Conservation (phyloP, 176 grass and related monocot species). For the Aegilops bicornis region DNA sequence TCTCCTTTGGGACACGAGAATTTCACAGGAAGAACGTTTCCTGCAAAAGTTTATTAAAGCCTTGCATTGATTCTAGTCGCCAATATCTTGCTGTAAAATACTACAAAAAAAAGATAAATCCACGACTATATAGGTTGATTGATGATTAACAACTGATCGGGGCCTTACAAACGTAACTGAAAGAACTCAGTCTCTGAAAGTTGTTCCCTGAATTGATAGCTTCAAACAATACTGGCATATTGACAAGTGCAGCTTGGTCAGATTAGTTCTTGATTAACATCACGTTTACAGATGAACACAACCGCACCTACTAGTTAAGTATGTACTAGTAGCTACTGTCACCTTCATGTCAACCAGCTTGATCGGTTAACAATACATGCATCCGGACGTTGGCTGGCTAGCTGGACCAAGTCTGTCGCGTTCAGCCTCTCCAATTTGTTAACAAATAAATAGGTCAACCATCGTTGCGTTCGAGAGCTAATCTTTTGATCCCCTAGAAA, state of each 20-base stretch:
- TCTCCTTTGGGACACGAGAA: not conserved
- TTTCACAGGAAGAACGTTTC: not conserved
- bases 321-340: not conserved
- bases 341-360: not conserved
- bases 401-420: not conserved
- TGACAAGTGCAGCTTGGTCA: not conserved
- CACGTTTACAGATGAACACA: not conserved
- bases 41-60: not conserved
- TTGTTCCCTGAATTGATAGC: not conserved
- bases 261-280: not conserved
- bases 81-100: not conserved
- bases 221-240: not conserved
- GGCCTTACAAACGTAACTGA: not conserved
- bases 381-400: not conserved
- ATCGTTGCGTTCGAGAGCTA: not conserved
- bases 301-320: not conserved
- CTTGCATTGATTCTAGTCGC: not conserved
- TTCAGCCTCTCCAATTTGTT: not conserved
- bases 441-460: not conserved
- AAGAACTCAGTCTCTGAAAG: conserved; percentile 10
- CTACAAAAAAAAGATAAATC: not conserved
- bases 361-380: not conserved
- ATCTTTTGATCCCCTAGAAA: not conserved
- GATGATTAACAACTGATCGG: not conserved
- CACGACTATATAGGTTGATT: not conserved